phyloP scores from a whole-genome alignment of 139 green algal species.

The Micromonas pusilla region DNA sequence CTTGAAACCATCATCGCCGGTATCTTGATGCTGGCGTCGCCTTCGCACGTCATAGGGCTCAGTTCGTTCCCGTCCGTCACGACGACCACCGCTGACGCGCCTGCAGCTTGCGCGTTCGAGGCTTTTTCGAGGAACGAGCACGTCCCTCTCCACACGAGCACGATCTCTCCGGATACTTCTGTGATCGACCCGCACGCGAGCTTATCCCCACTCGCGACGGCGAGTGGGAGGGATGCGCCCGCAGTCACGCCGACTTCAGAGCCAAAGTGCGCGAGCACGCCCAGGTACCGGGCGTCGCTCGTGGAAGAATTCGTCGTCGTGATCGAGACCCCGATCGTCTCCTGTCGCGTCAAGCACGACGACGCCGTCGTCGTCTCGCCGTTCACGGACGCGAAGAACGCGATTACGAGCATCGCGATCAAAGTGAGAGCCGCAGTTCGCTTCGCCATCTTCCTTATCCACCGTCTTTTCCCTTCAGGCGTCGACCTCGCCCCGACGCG shows the following conservation, averaged over 20 bases:
- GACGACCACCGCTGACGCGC: neutral
- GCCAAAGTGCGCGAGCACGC: neutral
- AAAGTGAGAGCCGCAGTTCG: no score
- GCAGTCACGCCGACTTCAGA: neutral
- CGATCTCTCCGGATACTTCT: neutral
- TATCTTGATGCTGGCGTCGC: neutral
- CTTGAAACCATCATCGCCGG: neutral
- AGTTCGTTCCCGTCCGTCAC: conserved; percentile 1
- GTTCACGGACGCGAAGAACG: neutral
- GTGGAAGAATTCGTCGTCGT: neutral
- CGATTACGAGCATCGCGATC: neutral
- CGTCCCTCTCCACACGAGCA: conserved; percentile 1
- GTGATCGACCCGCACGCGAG: neutral
- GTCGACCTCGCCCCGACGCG: no score
- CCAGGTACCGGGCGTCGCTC: neutral
- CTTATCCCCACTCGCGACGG: neutral
- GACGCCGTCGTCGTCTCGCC: neutral
- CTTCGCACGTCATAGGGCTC: conserved; percentile 7
- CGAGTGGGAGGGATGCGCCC: neutral
- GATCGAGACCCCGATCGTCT: neutral
- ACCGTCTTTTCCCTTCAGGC: no score
- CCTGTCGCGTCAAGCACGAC: neutral
- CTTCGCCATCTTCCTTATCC: no score
- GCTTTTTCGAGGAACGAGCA: conserved; percentile 10
- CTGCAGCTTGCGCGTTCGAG: neutral